Conservation (phyloP, 352 stramenopile species). For the Pythium chondricola region DNA sequence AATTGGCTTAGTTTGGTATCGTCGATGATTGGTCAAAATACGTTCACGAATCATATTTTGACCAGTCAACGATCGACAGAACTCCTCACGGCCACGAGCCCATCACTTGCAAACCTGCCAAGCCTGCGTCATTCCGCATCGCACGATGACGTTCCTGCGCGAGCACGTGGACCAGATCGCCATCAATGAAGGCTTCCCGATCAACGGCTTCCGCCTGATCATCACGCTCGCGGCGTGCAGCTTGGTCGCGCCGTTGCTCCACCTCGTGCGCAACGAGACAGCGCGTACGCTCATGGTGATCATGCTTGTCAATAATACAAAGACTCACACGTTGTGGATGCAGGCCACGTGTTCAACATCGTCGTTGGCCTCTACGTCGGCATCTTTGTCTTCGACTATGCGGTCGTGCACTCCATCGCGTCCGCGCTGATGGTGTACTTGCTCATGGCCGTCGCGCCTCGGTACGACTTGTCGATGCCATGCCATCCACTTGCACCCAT, state of each 20-base stretch:
- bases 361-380: constrained; percentile 50
- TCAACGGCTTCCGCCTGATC: constrained; percentile 76
- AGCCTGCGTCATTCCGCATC: too few relatives aligned
- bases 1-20: constrained; percentile 2
- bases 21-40: constrained; percentile 18
- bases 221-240: constrained; percentile 59
- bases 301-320: neutral
- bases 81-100: too few relatives aligned
- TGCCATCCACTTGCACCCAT: neutral
- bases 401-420: constrained; percentile 65
- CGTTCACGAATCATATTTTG: too few relatives aligned
- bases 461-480: constrained; percentile 22
- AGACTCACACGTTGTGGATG: neutral
- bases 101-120: too few relatives aligned
- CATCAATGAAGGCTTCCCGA: constrained; percentile 61
- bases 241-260: constrained; percentile 59
- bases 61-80: too few relatives aligned
- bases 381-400: constrained; percentile 77
- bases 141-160: constrained; percentile 53
- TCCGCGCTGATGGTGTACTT: constrained; percentile 56
- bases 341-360: constrained; percentile 74
- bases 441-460: constrained; percentile 56
- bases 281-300: constrained; percentile 32
- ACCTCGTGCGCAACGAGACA: constrained; percentile 46
- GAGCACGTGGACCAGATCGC: constrained; percentile 62